Evolutionary conservation across 345 rosid species (phyloP), one percentile per base, ranked within the genome.

Genomic region (Xanthoceras sorbifolium): DNA sequence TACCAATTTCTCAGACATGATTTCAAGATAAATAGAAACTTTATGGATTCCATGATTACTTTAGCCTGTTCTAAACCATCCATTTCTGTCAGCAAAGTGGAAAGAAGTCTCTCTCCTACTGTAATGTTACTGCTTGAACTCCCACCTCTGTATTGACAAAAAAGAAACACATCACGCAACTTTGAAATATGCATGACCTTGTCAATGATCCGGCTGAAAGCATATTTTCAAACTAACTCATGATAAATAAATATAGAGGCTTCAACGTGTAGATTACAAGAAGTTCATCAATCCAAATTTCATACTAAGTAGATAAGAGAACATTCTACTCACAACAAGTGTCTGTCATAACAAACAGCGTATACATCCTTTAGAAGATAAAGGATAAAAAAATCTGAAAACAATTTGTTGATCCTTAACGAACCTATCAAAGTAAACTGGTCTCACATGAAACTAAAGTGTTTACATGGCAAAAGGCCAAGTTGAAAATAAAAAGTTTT

Each of bases 61-160:
- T 91, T 92, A 74, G 97, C 90, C 81, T 92, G 87, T 83, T 96
- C 97, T 68, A 96, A 80, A 78, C 99, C 99, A 78, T 96, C 99
- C 98, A 93, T 93, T 89, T 96, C 99, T 22, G 97, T 96, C 71
- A 96, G 87, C 73, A 96, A 81, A 54, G 97, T 93, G 62, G 97
- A 93, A 9, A 96, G 71, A 84, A 96, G 98, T 82, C 98, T 93
- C 89, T 92, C 99, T 73, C 97, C 99, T 63, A 95, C 92, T 8
- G 92, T 70, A 22, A 78, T 74, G 60, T 84, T 89, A 81, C 78
- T 85, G 79, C 96, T 87, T 77, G 97, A 90, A 75, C 83, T 88
- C 46, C 89, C 92, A 17, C 92, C 96, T 66, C 99, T 93, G 82
- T 74, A 84, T 64, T 52, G 54, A 73, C 34, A 22, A 36, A 22